Conservation (phyloP, 192 early-diverging fungal genomes). For the Linnemannia elongata region DNA sequence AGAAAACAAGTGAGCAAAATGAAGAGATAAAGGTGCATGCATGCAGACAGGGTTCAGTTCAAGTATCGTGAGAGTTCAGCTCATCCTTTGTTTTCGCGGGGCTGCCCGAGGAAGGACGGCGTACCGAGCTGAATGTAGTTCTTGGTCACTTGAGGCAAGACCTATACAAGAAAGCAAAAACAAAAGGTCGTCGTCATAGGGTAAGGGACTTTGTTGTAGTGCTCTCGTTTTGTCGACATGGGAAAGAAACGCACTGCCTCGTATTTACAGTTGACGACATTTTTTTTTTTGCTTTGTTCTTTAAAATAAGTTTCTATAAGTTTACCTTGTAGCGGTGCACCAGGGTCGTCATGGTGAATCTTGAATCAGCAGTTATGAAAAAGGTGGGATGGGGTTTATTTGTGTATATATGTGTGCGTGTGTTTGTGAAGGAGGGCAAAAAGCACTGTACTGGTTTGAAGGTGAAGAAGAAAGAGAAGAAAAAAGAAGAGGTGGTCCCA, state of each 20-base stretch:
- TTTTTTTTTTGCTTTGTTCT: neutral
- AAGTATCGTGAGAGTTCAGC: neutral
- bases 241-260: too few relatives aligned
- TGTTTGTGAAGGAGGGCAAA: neutral
- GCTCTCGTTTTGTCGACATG: too few relatives aligned
- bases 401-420: too few relatives aligned
- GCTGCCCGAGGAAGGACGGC: neutral
- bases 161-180: neutral
- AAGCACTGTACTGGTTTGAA: neutral
- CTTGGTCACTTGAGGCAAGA: constrained; percentile 20
- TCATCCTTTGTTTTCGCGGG: neutral
- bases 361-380: neutral
- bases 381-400: neutral
- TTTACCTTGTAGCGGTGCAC: neutral
- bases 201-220: neutral
- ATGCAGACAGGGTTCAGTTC: too few relatives aligned
- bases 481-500: neutral
- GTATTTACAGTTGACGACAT: neutral
- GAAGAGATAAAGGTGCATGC: too few relatives aligned
- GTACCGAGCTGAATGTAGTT: constrained; percentile 33
- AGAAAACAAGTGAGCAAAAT: neutral
- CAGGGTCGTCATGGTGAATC: neutral
- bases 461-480: neutral
- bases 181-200: neutral
- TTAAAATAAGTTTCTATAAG: neutral